These are phyloP conservation scores for Pichia heedii DNA, from an alignment of 805 yeast species.

Conservation along the genomic window DNA sequence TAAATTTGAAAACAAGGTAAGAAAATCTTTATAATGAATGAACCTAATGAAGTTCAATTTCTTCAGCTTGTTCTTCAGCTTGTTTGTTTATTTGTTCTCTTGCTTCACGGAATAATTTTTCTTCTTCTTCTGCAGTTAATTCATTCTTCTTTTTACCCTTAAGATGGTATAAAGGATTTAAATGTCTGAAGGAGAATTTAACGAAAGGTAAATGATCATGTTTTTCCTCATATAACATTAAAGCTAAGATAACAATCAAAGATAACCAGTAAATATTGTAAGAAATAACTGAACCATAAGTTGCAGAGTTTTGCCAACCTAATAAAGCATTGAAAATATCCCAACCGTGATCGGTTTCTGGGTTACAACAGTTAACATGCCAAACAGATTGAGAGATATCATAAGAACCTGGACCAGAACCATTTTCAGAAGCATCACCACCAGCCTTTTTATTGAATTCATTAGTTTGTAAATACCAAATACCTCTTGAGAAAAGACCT, in stretches of 20 bases:
- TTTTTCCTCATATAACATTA: conserved; percentile 79
- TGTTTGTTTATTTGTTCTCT: conserved; percentile 13
- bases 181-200: conserved; percentile 34
- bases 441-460: conserved; percentile 60
- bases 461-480: conserved; percentile 80
- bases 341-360: conserved; percentile 90
- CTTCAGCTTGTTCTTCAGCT: neutral
- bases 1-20: neutral
- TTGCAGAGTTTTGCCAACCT: conserved; percentile 98
- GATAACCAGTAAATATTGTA: conserved; percentile 85
- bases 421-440: conserved; percentile 91
- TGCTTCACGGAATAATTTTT: conserved; percentile 40
- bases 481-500: conserved; percentile 87
- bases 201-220: conserved; percentile 70
- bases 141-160: conserved; percentile 59
- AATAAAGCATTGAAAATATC: conserved; percentile 88
- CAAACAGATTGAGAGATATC: conserved; percentile 72
- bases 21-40: neutral
- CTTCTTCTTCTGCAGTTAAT: conserved; percentile 43
- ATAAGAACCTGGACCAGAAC: conserved; percentile 93
- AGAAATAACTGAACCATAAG: conserved; percentile 82
- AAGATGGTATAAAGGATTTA: conserved; percentile 68
- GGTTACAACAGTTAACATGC: conserved; percentile 98
- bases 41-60: neutral
- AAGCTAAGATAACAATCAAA: conserved; percentile 42